These are phyloP conservation scores for Aaosphaeria arxii DNA, from an alignment of 2,329 filamentous ascomycete genomes.

Conservation along the genomic window DNA sequence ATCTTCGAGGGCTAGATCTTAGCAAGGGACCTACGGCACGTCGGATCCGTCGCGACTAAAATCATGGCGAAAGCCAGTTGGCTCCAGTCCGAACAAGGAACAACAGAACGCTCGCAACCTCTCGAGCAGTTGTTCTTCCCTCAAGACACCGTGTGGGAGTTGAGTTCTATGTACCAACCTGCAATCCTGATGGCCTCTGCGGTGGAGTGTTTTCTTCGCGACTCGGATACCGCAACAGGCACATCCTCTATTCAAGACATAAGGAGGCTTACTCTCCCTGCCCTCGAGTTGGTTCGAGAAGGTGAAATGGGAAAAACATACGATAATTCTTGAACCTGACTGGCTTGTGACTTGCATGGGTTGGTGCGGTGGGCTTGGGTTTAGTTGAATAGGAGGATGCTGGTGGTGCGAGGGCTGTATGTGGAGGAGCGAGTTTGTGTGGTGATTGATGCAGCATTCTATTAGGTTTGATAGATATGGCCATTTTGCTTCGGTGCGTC, in stretches of 20 bases:
- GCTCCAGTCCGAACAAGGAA: constrained; percentile 4
- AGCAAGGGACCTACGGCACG: constrained; percentile 10
- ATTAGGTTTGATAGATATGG: no score
- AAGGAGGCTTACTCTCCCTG: constrained; percentile 5
- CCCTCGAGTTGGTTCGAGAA: constrained; percentile 13
- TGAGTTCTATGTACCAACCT: constrained; percentile 12
- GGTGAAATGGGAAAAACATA: constrained; percentile 11
- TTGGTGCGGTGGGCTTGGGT: no score
- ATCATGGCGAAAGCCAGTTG: constrained; percentile 12
- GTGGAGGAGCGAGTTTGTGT: no score
- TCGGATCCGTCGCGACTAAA: constrained; percentile 10
- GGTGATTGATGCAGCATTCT: no score
- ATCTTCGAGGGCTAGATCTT: no score
- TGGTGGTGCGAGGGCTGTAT: no score
- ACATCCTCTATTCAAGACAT: background rate
- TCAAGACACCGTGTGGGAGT: constrained; percentile 3
- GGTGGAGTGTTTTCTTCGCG: constrained; percentile 8
- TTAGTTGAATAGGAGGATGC: no score
- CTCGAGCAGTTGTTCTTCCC: constrained; percentile 4
- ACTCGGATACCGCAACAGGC: background rate
- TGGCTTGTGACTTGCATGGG: no score
- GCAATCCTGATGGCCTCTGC: constrained; percentile 10
- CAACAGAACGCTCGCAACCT: constrained; percentile 1
- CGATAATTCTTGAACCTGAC: constrained; percentile 10
- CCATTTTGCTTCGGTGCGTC: no score